phyloP scores from a whole-genome alignment of 495 filamentous ascomycete species.

The Aspergillus homomorphus region DNA sequence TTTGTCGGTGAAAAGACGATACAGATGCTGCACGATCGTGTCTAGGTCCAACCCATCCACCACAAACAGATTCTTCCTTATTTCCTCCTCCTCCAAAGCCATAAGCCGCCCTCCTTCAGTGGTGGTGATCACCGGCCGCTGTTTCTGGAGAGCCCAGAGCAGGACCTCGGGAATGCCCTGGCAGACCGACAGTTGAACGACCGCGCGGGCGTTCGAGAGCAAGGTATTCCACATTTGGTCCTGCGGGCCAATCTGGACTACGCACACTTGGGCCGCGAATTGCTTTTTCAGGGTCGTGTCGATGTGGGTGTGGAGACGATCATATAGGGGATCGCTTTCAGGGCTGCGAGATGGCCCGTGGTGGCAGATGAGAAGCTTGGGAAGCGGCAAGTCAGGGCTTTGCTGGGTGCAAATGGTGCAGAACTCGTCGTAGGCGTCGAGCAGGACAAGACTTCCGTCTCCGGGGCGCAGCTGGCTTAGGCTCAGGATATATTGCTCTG shows the following conservation, averaged over 20 bases:
- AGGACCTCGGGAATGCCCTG: slow-evolving; percentile 79
- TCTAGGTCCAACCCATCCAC: slow-evolving; percentile 1
- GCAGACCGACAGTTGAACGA: slow-evolving; percentile 65
- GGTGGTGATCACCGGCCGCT: slow-evolving; percentile 8
- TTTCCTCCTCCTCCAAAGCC: not conserved
- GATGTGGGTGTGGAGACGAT: slow-evolving; percentile 55
- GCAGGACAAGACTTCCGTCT: slow-evolving; percentile 7
- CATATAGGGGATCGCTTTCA: slow-evolving; percentile 8
- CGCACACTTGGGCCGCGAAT: slow-evolving; percentile 49
- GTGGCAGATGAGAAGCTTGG: slow-evolving; percentile 58
- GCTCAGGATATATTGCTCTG: slow-evolving; percentile 15
- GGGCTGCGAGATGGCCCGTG: slow-evolving; percentile 6
- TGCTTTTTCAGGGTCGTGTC: slow-evolving; percentile 50
- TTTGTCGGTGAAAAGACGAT: not conserved
- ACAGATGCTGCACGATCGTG: not conserved
- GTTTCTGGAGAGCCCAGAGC: slow-evolving; percentile 66
- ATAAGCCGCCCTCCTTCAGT: not conserved
- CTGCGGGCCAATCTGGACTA: slow-evolving; percentile 66
- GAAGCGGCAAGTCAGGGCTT: slow-evolving; percentile 64
- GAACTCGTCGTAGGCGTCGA: slow-evolving; percentile 8
- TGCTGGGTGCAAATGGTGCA: slow-evolving; percentile 30
- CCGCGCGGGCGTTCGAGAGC: slow-evolving; percentile 58
- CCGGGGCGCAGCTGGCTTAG: slow-evolving; percentile 7
- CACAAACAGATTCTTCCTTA: not conserved
- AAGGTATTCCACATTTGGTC: slow-evolving; percentile 73